Conservation (phyloP, 495 filamentous ascomycete species). For the Talaromyces thailandensis region DNA sequence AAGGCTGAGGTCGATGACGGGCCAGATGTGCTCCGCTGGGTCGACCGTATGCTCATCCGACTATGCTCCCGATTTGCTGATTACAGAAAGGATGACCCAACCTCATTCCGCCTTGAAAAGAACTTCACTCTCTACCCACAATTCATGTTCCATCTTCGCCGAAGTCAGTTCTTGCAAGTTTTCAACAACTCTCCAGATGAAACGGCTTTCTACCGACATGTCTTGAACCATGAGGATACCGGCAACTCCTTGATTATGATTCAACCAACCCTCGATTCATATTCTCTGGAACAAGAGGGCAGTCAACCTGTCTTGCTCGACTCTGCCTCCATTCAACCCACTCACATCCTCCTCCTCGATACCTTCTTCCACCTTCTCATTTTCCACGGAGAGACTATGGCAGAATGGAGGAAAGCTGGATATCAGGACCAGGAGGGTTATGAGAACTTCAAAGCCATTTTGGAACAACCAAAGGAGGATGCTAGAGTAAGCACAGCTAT, state of each 20-base stretch:
- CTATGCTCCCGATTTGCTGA: slow-evolving; percentile 96
- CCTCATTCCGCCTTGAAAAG: slow-evolving; percentile 96
- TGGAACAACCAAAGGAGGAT: slow-evolving; percentile 97
- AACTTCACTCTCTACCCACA: slow-evolving; percentile 99
- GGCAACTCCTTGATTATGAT: slow-evolving; percentile 98
- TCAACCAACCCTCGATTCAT: slow-evolving; percentile 94
- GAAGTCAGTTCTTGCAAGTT: slow-evolving; percentile 96
- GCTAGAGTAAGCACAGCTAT: slow-evolving; percentile 56
- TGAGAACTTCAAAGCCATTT: slow-evolving; percentile 82
- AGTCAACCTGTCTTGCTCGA: slow-evolving; percentile 87
- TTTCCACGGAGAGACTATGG: slow-evolving; percentile 96
- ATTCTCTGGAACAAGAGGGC: slow-evolving; percentile 91
- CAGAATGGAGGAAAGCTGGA: slow-evolving; percentile 96
- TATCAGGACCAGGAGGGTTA: slow-evolving; percentile 99
- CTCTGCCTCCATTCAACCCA: slow-evolving; percentile 90
- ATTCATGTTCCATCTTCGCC: slow-evolving; percentile 98
- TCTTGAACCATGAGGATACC: slow-evolving; percentile 95
- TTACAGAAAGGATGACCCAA: slow-evolving; percentile 96
- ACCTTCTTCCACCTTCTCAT: slow-evolving; percentile 99
- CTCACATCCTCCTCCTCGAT: slow-evolving; percentile 90
- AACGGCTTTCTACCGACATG: slow-evolving; percentile 96
- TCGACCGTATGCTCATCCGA: slow-evolving; percentile 96
- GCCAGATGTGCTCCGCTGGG: slow-evolving; percentile 97
- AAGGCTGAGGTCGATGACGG: slow-evolving; percentile 99
- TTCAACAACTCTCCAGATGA: slow-evolving; percentile 99